Evolutionary conservation across 768 basidiomycete species (phyloP).

Genomic region (Lactarius hengduanensis): DNA sequence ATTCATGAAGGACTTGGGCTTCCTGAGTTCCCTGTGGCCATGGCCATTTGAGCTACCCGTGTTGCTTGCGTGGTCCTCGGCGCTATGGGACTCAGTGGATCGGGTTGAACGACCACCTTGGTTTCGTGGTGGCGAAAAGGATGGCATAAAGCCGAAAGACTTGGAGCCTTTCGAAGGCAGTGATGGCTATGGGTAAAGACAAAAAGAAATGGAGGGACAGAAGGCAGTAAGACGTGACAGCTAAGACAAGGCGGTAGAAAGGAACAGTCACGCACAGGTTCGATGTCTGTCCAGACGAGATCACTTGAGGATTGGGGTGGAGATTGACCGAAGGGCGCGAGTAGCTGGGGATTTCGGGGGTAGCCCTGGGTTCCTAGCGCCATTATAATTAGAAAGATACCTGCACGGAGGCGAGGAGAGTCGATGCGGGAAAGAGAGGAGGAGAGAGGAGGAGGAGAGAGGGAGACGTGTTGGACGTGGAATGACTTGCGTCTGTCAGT

Average conservation of each 20-base stretch:
- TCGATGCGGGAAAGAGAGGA: too few relatives aligned
- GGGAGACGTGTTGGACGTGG: conserved; percentile 5
- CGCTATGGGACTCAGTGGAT: conserved; percentile 34
- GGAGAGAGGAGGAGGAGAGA: background rate
- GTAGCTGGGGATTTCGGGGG: conserved; percentile 19
- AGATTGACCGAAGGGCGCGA: conserved; percentile 18
- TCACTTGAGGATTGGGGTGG: conserved; percentile 16
- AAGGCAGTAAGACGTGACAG: background rate
- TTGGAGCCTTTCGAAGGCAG: conserved; percentile 43
- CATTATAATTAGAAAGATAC: conserved; percentile 4
- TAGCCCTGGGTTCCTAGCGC: conserved; percentile 25
- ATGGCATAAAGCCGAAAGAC: conserved; percentile 43
- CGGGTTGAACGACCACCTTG: conserved; percentile 30
- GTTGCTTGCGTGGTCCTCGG: conserved; percentile 34
- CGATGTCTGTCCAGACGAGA: conserved; percentile 20
- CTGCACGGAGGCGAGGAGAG: background rate
- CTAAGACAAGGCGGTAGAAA: conserved; percentile 2
- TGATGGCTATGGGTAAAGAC: conserved; percentile 38
- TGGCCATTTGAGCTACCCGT: conserved; percentile 36
- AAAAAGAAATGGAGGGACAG: background rate
- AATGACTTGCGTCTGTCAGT: conserved; percentile 1
- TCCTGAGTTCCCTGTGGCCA: conserved; percentile 42
- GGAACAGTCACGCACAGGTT: conserved; percentile 25
- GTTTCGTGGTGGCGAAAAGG: conserved; percentile 35
- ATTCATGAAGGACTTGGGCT: conserved; percentile 48